phyloP scores from a whole-genome alignment of 2,329 filamentous ascomycete species.

The Trichoderma sp. region DNA sequence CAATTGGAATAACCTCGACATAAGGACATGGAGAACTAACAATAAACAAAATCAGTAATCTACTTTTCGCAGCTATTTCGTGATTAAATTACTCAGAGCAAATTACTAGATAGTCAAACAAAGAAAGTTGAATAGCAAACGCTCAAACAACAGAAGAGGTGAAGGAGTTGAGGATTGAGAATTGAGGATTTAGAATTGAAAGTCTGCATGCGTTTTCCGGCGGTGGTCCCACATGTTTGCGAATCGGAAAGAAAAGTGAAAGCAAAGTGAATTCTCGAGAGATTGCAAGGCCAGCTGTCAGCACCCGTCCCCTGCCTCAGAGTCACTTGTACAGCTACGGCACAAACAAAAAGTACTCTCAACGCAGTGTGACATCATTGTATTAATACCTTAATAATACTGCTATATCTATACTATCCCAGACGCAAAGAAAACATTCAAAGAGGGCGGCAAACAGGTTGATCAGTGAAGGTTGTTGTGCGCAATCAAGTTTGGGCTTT shows the following conservation, averaged over 20 bases:
- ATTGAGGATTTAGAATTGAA: not conserved
- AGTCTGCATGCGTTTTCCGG: too few species aligned
- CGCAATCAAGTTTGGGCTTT: conserved; percentile 51
- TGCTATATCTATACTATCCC: not conserved
- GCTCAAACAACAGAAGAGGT: not conserved
- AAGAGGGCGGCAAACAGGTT: not conserved
- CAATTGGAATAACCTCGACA: not conserved
- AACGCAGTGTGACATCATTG: not conserved
- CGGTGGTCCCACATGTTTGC: not conserved
- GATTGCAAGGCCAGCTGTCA: not conserved
- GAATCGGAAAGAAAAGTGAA: not conserved
- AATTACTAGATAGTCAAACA: not conserved
- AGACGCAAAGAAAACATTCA: not conserved
- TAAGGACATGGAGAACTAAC: not conserved
- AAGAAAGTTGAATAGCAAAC: not conserved
- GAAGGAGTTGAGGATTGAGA: not conserved
- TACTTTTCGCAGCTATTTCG: not conserved
- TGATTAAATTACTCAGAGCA: not conserved
- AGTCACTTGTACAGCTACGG: not conserved
- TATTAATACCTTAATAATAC: conserved; percentile 14
- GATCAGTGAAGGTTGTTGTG: conserved; percentile 49
- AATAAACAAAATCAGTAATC: not conserved
- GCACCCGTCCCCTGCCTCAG: not conserved
- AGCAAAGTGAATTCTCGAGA: not conserved
- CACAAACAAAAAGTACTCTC: not conserved